Percentiles rank a stretch among this genome's conserved stretches.
Conservation (phyloP, 2,329 filamentous ascomycete species). For the Fusarium illudens region DNA sequence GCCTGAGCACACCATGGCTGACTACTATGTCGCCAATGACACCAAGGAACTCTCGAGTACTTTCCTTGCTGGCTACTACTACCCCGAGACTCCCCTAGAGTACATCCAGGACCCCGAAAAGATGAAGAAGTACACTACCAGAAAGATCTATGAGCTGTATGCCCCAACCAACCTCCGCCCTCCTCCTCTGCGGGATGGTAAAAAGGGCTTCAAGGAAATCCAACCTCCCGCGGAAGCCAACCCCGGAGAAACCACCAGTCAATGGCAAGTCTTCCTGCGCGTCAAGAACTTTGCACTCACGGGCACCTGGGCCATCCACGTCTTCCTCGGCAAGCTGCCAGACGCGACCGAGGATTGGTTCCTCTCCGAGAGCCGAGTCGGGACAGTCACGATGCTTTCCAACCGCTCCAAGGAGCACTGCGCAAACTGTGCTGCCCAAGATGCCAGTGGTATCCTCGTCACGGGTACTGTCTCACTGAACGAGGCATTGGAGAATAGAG, state of each 20-base stretch:
- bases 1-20: background rate
- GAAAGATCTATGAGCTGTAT: background rate
- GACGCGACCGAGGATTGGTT: background rate
- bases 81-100: background rate
- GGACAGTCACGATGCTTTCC: background rate
- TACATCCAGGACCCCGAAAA: background rate
- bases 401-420: background rate
- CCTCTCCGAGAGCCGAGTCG: background rate
- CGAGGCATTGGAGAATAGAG: background rate
- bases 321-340: background rate
- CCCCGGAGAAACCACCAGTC: background rate
- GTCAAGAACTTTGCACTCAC: slow-evolving; percentile 16
- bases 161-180: background rate
- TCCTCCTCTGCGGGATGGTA: background rate
- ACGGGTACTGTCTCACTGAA: background rate
- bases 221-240: background rate
- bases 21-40: background rate
- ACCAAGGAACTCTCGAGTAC: background rate
- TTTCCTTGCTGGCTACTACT: background rate
- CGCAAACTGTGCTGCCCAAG: background rate
- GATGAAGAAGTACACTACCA: background rate
- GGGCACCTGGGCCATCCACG: background rate
- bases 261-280: background rate
- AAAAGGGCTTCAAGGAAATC: background rate
- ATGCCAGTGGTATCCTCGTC: background rate